phyloP scores from a whole-genome alignment of 306 rosid species.

The Purshia tridentata region DNA sequence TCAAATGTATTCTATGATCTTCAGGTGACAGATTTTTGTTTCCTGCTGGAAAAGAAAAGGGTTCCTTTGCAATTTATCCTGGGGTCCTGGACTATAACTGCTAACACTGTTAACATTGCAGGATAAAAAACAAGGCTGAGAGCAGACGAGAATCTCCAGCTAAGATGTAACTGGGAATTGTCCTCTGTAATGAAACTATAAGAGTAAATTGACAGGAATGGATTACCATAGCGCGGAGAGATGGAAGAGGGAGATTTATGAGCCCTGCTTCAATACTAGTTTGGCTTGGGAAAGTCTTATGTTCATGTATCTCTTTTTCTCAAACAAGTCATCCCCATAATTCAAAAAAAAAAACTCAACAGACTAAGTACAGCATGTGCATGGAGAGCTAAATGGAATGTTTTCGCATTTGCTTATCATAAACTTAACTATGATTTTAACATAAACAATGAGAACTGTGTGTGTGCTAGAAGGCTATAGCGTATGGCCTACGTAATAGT shows the following conservation, averaged over 20 bases:
- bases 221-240: slow-evolving; percentile 4
- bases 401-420: too few relatives aligned
- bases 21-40: too few relatives aligned
- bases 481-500: too few relatives aligned
- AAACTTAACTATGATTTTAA: too few relatives aligned
- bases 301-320: background rate
- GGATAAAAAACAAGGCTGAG: slow-evolving; percentile 1
- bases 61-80: background rate
- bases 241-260: slow-evolving; percentile 11
- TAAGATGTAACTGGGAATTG: background rate
- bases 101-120: background rate
- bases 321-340: background rate
- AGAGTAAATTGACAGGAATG: too few relatives aligned
- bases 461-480: too few relatives aligned
- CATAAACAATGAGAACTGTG: too few relatives aligned
- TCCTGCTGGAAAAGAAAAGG: background rate
- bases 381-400: too few relatives aligned
- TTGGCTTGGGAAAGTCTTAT: slow-evolving; percentile 14
- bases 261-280: slow-evolving; percentile 16
- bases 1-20: too few relatives aligned
- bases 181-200: slow-evolving; percentile 7
- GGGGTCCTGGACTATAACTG: too few relatives aligned
- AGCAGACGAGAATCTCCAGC: background rate
- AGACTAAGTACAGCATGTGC: background rate
- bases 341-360: background rate